Conservation (phyloP, 2,329 filamentous ascomycete genomes). For the Dichotomopilus funicola region DNA sequence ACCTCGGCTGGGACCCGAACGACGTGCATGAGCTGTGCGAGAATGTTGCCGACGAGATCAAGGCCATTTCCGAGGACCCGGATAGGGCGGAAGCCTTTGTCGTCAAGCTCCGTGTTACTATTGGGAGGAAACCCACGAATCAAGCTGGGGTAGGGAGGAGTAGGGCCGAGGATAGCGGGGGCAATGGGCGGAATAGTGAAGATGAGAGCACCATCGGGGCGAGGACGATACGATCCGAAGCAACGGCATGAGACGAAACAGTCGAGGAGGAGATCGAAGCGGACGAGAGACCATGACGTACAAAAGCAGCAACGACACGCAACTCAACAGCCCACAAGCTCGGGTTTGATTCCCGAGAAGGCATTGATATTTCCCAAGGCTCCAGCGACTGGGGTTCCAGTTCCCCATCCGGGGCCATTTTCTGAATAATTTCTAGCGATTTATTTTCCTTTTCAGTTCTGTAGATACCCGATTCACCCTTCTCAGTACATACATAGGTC, state of each 20-base stretch:
- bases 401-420: background rate
- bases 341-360: too few relatives aligned
- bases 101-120: slow-evolving; percentile 43
- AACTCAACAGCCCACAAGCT: too few relatives aligned
- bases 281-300: background rate
- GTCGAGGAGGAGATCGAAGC: background rate
- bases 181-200: slow-evolving; percentile 20
- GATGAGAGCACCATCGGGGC: slow-evolving; percentile 26
- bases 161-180: slow-evolving; percentile 21
- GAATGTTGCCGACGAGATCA: slow-evolving; percentile 42
- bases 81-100: slow-evolving; percentile 37
- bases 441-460: background rate
- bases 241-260: slow-evolving; percentile 10
- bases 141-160: slow-evolving; percentile 26
- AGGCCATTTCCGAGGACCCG: slow-evolving; percentile 41
- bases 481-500: slow-evolving; percentile 10
- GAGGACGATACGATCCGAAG: slow-evolving; percentile 16
- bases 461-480: slow-evolving; percentile 18
- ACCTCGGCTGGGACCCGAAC: slow-evolving; percentile 47
- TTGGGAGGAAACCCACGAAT: slow-evolving; percentile 43
- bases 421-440: background rate
- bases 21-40: slow-evolving; percentile 43
- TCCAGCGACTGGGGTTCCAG: background rate
- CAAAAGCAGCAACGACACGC: too few relatives aligned
- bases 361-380: too few relatives aligned